A percentile compares a stretch with the other conserved stretches of the same genome.
These are phyloP conservation scores for Coniochaeta sp. DNA, from an alignment of 2,329 filamentous ascomycete species.

Conservation along the genomic window DNA sequence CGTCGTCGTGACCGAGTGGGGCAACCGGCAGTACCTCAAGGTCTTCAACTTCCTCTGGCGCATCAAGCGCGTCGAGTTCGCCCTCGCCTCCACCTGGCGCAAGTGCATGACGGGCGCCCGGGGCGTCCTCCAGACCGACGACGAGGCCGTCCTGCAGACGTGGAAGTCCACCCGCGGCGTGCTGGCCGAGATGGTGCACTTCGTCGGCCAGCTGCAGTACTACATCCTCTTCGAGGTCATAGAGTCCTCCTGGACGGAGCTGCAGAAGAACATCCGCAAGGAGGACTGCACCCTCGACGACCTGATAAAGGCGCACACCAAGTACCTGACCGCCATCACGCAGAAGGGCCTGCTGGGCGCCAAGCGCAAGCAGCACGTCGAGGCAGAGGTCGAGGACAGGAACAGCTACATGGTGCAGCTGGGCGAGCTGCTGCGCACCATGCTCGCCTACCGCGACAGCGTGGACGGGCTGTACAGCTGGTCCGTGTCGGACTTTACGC, in stretches of 20 bases:
- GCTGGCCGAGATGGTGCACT: conserved; percentile 97
- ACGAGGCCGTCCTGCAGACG: conserved; percentile 60
- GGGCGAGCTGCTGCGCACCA: conserved; percentile 84
- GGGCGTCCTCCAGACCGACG: conserved; percentile 75
- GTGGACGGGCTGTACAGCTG: conserved; percentile 93
- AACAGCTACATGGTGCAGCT: conserved; percentile 83
- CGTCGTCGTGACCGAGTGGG: conserved; percentile 94
- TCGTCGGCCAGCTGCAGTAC: conserved; percentile 93
- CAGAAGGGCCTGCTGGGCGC: conserved; percentile 90
- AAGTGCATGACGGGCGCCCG: conserved; percentile 92
- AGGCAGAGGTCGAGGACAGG: conserved; percentile 49
- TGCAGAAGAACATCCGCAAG: conserved; percentile 74
- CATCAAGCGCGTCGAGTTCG: conserved; percentile 96
- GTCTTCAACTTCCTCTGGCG: conserved; percentile 99
- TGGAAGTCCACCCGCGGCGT: conserved; percentile 89
- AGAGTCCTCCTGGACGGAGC: conserved; percentile 87
- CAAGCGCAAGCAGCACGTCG: conserved; percentile 35
- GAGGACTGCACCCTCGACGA: conserved; percentile 91
- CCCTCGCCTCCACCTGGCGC: conserved; percentile 82
- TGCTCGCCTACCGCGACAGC: conserved; percentile 88
- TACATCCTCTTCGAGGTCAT: conserved; percentile 99
- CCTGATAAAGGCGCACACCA: conserved; percentile 82
- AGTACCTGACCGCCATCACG: conserved; percentile 88
- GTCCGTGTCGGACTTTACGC: conserved; percentile 89
- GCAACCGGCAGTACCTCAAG: conserved; percentile 92